These are phyloP conservation scores for Beta corolliflora DNA, from an alignment of 179 eudicot genomes.

Conservation along the genomic window DNA sequence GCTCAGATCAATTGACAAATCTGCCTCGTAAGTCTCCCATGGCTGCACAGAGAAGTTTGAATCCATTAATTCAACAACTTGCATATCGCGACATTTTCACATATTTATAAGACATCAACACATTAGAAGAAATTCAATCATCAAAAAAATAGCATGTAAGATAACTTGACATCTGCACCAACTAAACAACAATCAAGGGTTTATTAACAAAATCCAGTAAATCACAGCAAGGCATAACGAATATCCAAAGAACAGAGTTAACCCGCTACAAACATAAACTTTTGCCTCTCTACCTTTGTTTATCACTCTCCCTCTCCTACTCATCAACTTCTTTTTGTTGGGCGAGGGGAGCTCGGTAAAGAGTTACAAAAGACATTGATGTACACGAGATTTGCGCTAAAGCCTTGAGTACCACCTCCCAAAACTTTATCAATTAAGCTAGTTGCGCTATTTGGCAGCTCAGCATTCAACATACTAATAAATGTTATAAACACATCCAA, in stretches of 20 bases:
- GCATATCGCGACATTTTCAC: neutral
- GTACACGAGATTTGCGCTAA: neutral
- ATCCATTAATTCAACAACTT: constrained; percentile 4
- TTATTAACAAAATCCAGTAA: neutral
- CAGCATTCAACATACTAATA: too few species aligned
- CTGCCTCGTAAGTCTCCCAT: constrained; percentile 43
- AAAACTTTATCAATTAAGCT: neutral
- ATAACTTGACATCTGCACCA: neutral
- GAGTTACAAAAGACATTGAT: neutral
- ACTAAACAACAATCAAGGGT: neutral
- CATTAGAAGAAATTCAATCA: neutral
- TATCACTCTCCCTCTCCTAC: neutral
- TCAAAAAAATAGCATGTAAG: neutral
- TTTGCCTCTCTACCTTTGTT: neutral
- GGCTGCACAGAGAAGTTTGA: constrained; percentile 31
- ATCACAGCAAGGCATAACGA: neutral
- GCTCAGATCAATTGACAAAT: constrained; percentile 40
- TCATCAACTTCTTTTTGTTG: neutral
- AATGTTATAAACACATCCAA: too few species aligned
- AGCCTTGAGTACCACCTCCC: neutral
- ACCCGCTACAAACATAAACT: neutral
- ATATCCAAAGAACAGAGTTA: neutral
- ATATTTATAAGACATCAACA: neutral
- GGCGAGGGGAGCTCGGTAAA: neutral
- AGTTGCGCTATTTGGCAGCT: too few species aligned